Conservation (phyloP, 306 rosid species). For the Acacia crassicarpa region DNA sequence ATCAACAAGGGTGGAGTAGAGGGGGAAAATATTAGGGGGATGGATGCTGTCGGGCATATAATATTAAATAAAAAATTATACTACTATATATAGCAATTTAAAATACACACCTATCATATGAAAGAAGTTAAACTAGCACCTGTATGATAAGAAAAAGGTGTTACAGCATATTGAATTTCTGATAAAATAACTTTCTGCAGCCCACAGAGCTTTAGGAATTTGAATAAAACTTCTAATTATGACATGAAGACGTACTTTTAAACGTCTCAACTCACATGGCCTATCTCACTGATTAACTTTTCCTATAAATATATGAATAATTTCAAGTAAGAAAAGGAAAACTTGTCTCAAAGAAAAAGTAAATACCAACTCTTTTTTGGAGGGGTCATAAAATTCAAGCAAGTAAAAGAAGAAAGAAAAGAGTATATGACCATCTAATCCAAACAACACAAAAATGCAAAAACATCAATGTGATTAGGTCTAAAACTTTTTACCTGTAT, state of each 20-base stretch:
- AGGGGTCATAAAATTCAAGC: not conserved
- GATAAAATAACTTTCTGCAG: not conserved
- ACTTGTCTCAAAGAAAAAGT: not conserved
- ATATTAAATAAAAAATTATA: not conserved
- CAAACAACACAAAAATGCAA: not conserved
- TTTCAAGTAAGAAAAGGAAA: not conserved
- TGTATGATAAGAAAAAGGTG: not conserved
- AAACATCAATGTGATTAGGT: not conserved
- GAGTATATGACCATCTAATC: not conserved
- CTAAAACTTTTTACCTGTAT: constrained; percentile 62
- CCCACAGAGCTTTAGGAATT: not conserved
- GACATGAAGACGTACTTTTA: not conserved
- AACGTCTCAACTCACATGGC: not conserved
- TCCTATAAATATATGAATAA: not conserved
- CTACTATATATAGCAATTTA: not conserved
- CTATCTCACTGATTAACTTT: not conserved
- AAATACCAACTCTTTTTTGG: not conserved
- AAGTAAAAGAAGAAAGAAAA: not conserved
- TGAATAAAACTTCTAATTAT: not conserved
- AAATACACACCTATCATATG: not conserved
- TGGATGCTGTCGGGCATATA: not conserved
- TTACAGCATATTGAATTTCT: not conserved
- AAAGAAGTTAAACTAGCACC: not conserved
- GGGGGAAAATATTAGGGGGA: not conserved
- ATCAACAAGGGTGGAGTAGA: not conserved